Evolutionary conservation across 768 basidiomycete genomes (phyloP), one percentile per base, ranked within the genome.

Genomic region (Phlebiopsis flavidoalba): DNA sequence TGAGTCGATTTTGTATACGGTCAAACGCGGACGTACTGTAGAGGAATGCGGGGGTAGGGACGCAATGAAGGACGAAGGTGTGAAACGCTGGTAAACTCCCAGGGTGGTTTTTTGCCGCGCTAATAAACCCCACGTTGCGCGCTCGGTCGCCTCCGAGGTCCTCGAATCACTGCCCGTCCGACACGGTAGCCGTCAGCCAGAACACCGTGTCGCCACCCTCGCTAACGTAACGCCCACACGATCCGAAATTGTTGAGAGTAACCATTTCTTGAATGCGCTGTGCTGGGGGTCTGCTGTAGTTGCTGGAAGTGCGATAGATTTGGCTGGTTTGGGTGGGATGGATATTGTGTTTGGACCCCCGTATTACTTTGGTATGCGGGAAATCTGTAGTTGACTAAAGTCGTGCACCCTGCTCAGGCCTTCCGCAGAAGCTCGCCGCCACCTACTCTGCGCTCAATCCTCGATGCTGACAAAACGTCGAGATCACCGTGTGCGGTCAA

Each of bases 391-490:
- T n/a, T 45, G n/a, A 45, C 54, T 55, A 21, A 51, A 36, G 12
- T 33, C 45, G 15, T 47, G 10, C 35, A 11, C 53, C n/a, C 26
- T 64, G 19, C n/a, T n/a, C 63, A 82, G 82, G 80, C 83, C 72
- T n/a, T 76, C 82, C 71, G 61, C 73, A 57, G 96, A 98, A 74
- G n/a, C 91, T 96, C 73, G 93, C 95, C 68, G 81, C 95, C 64
- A 91, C 95, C 68, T 98, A 98, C 80, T 95, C 96, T 72, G 92
- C 94, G 67, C 90, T 99, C 71, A n/a, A 98, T 98, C 79, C 93
- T 98, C 73, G 95, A 95, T 67, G 97, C 98, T 79, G 95, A 97
- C 66, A 89, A n/a, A n/a, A 88, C 69, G 79, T 96, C 71, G 96
- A 98, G 83, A 98, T 99, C 73, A 97, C 96, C 65, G 95, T 97